Base-by-base conservation (phyloP, 2,329 filamentous ascomycete species). In the Neofusicoccum cordaticola region DNA sequence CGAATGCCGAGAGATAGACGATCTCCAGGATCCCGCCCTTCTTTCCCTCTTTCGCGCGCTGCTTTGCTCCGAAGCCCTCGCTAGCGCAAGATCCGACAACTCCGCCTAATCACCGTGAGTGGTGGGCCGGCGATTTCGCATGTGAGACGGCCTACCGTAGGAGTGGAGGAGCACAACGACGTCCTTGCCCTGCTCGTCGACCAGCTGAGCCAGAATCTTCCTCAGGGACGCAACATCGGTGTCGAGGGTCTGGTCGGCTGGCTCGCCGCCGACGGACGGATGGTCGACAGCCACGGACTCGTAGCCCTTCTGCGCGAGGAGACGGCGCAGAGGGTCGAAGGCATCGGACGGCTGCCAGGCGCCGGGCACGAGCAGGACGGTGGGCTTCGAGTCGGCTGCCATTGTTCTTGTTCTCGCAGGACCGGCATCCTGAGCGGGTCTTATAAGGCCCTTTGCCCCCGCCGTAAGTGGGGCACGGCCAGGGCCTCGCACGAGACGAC, bases 61-160 rank as follows among this genome's bases (percentile, higher is more conserved):
- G 48, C 48, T 47, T 48, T 8, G 42, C 39, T 31, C 61, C 61
- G 13, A 63, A 47, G 17, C 61, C 61, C 48, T 63, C 50, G 31
- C 61, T 63, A 31, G 61, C 61, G 41, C 61, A 63, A 11, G 61
- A 56, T 35, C 61, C 61, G 19, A 63, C 61, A 19, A 63, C 50
- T 12, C 61, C 61, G 50, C 61, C 56, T 60, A 19, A 7, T 47
- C n/a, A 3, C 37, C 22, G 39, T 60, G n/a, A 60, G 41, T 27
- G 53, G 15, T 27, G 17, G 56, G 9, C 15, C 27, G 12, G 22
- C 15, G 4, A 44, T 58, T 42, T 15, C 17, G 9, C 27, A 35
- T 22, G 7, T 35, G 17, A 31, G 27, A 35, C 56, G 27, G 27
- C 27, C 6, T 60, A 60, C 56, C 61, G 31, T 63, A 64, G 2